phyloP scores from a whole-genome alignment of 495 filamentous ascomycete species.

The Pyronema domesticum region DNA sequence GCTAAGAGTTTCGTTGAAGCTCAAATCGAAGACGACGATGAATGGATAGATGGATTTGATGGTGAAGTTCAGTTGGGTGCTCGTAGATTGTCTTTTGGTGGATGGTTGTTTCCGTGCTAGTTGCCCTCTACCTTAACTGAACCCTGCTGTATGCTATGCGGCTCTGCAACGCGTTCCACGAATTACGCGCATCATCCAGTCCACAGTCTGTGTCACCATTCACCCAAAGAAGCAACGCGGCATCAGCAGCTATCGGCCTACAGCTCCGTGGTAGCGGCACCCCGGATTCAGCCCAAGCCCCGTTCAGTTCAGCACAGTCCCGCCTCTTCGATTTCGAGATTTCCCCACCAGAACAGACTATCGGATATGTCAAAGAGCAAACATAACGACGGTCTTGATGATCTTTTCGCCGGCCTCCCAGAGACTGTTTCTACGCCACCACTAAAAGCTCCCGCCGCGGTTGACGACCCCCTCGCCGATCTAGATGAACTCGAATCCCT shows the following conservation, averaged over 20 bases:
- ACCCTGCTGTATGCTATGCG: too few species aligned
- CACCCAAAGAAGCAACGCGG: too few species aligned
- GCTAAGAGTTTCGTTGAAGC: neutral
- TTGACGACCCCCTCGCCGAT: slow-evolving; percentile 65
- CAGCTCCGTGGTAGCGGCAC: too few species aligned
- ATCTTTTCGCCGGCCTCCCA: slow-evolving; percentile 27
- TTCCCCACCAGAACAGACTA: neutral
- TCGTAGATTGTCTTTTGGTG: neutral
- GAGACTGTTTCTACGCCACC: slow-evolving; percentile 13
- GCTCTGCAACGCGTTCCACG: too few species aligned
- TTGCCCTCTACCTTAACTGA: neutral
- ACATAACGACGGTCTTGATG: slow-evolving; percentile 65
- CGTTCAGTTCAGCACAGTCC: too few species aligned
- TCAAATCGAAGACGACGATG: neutral
- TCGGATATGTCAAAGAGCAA: slow-evolving; percentile 21
- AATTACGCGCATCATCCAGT: too few species aligned
- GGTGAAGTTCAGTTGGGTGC: slow-evolving; percentile 8
- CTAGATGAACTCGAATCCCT: slow-evolving; percentile 48
- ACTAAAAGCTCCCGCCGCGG: slow-evolving; percentile 28
- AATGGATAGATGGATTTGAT: slow-evolving; percentile 15
- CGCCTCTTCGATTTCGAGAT: neutral
- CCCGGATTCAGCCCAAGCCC: too few species aligned
- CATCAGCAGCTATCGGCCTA: too few species aligned
- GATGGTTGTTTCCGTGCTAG: neutral
- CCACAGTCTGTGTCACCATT: too few species aligned